Percentiles rank a stretch among this genome's conserved stretches.
Evolutionary conservation across 306 rosid genomes (phyloP).

Genomic region (Dryas octopetala): DNA sequence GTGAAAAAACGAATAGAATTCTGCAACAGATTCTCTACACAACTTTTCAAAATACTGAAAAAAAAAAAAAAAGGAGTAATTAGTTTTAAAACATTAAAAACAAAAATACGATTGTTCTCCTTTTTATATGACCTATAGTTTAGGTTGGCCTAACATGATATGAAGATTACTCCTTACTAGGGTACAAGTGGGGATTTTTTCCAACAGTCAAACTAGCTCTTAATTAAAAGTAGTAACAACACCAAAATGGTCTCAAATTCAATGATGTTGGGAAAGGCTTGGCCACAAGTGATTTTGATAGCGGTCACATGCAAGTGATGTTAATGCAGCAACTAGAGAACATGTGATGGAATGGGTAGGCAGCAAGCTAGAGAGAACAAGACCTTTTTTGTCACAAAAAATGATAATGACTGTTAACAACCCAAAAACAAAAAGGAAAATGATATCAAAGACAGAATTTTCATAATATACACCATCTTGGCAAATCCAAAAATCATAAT

Average conservation of each 20-base stretch:
- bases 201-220: background rate
- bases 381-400: background rate
- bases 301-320: slow-evolving; percentile 20
- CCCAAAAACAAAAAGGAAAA: background rate
- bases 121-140: no score
- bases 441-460: background rate
- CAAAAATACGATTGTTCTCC: no score
- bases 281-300: slow-evolving; percentile 25
- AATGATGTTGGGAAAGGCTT: slow-evolving; percentile 15
- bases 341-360: slow-evolving; percentile 8
- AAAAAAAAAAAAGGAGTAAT: no score
- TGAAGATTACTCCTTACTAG: no score
- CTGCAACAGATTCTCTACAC: no score
- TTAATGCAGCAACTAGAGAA: slow-evolving; percentile 17
- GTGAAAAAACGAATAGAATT: no score
- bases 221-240: background rate
- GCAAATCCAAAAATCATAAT: no score
- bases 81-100: no score
- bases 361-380: background rate
- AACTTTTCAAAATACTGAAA: no score
- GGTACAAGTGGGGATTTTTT: no score
- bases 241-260: background rate
- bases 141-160: no score
- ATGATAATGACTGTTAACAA: background rate
- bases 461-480: no score